A percentile compares a stretch with the other conserved stretches of the same genome.
These are phyloP conservation scores for Leptographium wingfieldii DNA, from an alignment of 2,329 filamentous ascomycete species.

Conservation along the genomic window DNA sequence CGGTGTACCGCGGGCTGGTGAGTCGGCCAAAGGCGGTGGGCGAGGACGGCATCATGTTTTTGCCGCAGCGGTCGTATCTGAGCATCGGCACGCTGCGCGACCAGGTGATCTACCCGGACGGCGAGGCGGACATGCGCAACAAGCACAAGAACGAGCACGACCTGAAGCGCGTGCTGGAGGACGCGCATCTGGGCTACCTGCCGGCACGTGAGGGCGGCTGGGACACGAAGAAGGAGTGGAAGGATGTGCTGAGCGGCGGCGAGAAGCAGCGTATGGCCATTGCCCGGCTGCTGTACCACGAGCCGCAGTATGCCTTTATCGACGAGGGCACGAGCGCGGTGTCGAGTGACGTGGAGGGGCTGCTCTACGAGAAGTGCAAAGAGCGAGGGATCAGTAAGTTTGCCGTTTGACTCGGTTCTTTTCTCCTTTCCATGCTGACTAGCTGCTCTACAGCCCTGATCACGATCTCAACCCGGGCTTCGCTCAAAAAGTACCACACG, in stretches of 20 bases:
- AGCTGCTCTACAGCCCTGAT: constrained; percentile 53
- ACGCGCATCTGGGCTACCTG: constrained; percentile 77
- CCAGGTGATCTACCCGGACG: constrained; percentile 96
- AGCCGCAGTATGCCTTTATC: constrained; percentile 85
- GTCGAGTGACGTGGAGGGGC: constrained; percentile 82
- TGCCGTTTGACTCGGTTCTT: not conserved
- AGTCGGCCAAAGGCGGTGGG: constrained; percentile 71
- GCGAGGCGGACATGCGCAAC: constrained; percentile 83
- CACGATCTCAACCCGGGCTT: constrained; percentile 88
- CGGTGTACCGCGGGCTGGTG: constrained; percentile 84
- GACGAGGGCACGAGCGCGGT: constrained; percentile 95
- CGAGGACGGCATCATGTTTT: constrained; percentile 93
- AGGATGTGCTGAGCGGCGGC: constrained; percentile 90
- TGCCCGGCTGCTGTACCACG: constrained; percentile 82
- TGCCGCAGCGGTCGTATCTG: constrained; percentile 87
- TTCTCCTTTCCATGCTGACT: constrained; percentile 6
- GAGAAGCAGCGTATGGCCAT: constrained; percentile 96
- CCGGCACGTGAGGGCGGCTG: constrained; percentile 88
- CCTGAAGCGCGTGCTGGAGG: constrained; percentile 65
- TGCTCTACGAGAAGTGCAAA: constrained; percentile 88
- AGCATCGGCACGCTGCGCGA: constrained; percentile 87
- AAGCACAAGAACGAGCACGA: constrained; percentile 67
- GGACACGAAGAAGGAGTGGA: constrained; percentile 97
- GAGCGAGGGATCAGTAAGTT: constrained; percentile 80
- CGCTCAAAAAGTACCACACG: constrained; percentile 89